phyloP scores from a whole-genome alignment of 2,329 filamentous ascomycete species.

The Lojkania enalia region DNA sequence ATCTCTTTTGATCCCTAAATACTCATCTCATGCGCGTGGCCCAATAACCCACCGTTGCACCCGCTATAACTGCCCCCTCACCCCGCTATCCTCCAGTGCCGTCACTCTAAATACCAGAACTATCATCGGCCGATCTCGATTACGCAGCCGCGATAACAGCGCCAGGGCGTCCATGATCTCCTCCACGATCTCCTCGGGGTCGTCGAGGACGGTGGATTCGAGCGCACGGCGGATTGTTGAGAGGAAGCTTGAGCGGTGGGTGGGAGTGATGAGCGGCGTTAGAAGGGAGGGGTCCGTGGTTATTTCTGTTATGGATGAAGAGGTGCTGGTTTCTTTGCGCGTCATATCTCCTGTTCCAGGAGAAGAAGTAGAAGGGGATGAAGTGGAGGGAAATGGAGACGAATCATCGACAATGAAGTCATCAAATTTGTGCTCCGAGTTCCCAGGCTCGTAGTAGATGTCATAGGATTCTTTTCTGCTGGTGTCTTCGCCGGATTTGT shows the following conservation, averaged over 20 bases:
- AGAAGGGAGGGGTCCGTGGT: too few relatives aligned
- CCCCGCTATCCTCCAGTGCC: background rate
- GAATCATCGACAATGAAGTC: conserved; percentile 19
- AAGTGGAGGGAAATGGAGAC: too few relatives aligned
- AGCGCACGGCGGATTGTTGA: background rate
- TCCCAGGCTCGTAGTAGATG: conserved; percentile 13
- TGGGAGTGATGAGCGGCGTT: too few relatives aligned
- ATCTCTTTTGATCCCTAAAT: too few relatives aligned
- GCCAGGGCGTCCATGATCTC: conserved; percentile 20
- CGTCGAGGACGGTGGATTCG: too few relatives aligned
- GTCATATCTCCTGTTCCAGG: background rate
- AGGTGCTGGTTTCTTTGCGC: background rate
- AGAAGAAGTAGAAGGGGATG: background rate
- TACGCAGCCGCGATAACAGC: conserved; percentile 20
- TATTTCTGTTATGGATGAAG: background rate
- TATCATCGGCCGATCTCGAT: conserved; percentile 10
- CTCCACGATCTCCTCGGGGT: conserved; percentile 14
- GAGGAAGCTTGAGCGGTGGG: background rate
- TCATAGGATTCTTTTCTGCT: conserved; percentile 10
- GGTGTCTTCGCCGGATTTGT: conserved; percentile 4
- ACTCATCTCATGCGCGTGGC: too few relatives aligned
- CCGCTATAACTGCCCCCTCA: too few relatives aligned
- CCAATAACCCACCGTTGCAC: too few relatives aligned
- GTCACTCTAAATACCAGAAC: conserved; percentile 4
- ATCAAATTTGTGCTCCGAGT: conserved; percentile 16